These are phyloP conservation scores for Pseudozyma thailandica DNA, from an alignment of 1,284 basidiomycete species.

Conservation along the genomic window DNA sequence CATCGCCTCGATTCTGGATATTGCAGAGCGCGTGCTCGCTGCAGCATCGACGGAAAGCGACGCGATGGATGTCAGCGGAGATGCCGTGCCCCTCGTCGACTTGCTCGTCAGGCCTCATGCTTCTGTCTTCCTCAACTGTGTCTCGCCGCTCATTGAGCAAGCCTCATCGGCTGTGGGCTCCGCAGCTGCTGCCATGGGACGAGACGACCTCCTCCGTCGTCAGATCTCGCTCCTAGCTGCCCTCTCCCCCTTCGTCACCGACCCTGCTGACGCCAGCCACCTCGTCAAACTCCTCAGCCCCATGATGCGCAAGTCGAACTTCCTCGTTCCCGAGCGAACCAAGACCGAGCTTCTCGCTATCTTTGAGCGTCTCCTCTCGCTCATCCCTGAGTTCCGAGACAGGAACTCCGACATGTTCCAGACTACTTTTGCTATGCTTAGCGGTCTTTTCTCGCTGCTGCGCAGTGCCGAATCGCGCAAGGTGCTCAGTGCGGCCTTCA, in stretches of 20 bases:
- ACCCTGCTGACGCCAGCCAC: conserved; percentile 78
- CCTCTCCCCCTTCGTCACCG: conserved; percentile 80
- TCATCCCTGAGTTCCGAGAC: conserved; percentile 75
- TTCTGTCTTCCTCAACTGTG: conserved; percentile 78
- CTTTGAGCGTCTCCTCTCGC: conserved; percentile 78
- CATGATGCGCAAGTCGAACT: conserved; percentile 80
- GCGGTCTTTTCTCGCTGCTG: conserved; percentile 57
- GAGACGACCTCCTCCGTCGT: conserved; percentile 81
- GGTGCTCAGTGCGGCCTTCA: conserved; percentile 54
- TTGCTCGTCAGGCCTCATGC: conserved; percentile 79
- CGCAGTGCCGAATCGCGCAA: conserved; percentile 49
- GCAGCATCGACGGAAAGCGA: conserved; percentile 27
- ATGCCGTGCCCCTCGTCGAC: conserved; percentile 26
- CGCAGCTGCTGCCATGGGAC: conserved; percentile 71
- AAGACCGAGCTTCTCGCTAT: conserved; percentile 87
- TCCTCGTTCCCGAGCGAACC: conserved; percentile 83
- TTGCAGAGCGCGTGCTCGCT: conserved; percentile 79
- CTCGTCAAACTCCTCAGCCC: conserved; percentile 82
- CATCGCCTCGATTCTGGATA: conserved; percentile 83
- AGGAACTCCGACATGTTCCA: conserved; percentile 44
- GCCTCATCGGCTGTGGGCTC: conserved; percentile 74
- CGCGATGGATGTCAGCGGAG: conserved; percentile 22
- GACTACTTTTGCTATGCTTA: conserved; percentile 55
- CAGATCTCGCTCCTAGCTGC: conserved; percentile 84
- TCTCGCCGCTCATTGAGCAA: conserved; percentile 71